Base-by-base conservation (phyloP, 2,329 filamentous ascomycete genomes). In the Monosporascus sp. region DNA sequence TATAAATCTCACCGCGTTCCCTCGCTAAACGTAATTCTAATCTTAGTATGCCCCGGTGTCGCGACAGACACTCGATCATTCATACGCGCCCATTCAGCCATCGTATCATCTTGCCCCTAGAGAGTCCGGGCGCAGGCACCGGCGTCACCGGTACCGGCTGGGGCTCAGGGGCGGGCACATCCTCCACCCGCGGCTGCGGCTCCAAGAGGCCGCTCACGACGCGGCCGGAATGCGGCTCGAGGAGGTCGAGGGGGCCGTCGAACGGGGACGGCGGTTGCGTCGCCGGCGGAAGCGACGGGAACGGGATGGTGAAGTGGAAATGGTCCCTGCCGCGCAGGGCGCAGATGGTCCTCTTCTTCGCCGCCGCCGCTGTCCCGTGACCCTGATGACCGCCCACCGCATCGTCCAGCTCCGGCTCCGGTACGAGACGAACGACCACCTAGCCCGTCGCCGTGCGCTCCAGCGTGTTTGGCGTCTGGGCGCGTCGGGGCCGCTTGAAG, bases 401-500 rank as follows among this genome's bases (percentile, higher is more conserved):
- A 36, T 24, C n/a, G 5, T 49, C 17, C 15, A 24, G 11, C 5
- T 39, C 27, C 9, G 7, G 20, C 39, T n/a, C 31, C 36, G 4
- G 46, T 14, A 14, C 35, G 24, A 55, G 50, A 43, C 59, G 50
- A 25, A 53, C 57, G 53, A 57, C 43, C 44, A 38, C 53, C 64
- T 67, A 67, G 52, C 65, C 65, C 59, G 66, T 67, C 45, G 59
- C 54, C 43, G 59, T 66, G 43, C 64, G 62, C 53, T 66, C 64
- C 24, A 64, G 51, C 11, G 47, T 18, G 24, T 18, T 50, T 49
- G 53, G 38, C 37, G 47, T 53, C 18, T 55, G 59, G 5, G 50
- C 50, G 17, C 63, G 59, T 20, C 66, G 60, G 11, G 71, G 66
- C 57, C 77, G 71, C 68, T 81, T 86, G 68, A 93, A 93, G 69